Evolutionary conservation across 164 flowering plant genomes (phyloP), one percentile per base, ranked within the genome.

Genomic region (Stephania japonica): DNA sequence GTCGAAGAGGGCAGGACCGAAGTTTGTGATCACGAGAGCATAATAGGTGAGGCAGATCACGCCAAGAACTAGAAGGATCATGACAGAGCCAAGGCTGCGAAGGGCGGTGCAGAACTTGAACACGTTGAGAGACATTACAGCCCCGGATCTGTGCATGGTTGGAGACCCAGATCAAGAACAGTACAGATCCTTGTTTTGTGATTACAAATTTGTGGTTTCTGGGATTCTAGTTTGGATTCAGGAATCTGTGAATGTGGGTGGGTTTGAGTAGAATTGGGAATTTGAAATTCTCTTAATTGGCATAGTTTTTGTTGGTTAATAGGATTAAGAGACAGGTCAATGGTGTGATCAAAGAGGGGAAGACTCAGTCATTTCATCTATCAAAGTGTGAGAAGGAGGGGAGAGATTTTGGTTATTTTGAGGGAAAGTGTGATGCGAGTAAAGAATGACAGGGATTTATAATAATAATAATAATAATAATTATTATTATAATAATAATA

Each of bases 11-110:
- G 87, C 82, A 0, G 98, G 97, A 10, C 88, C 93, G 74, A 93
- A 96, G 80, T 81, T 90, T 72, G 84, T 84, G 73, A 92, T 72
- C 65, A 93, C 98, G 70, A 93, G 87, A 24, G 95, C 90, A 70
- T 96, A 93, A 77, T 93, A 93, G 23, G 97, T 88, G 42, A 93
- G 91, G 53, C 93, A 97, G 38, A 96, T 94, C 49, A 96, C 90
- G 61, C 91, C 98, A 9, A 96, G 87, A 26, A 96, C 99, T 27
- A 96, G 73, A 13, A 96, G 78, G 79, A 96, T 91, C 98, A 96
- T 93, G 82, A 96, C 83, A 70, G 99, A 96, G 42, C 99, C 99
- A 27, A 96, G 75, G 27, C 84, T 80, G 16, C 84, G 76, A 5
- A 82, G 79, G 5, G 80, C 82, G 2, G 84, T 78, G 65, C 82